These are phyloP conservation scores for Pleurotus ostreatus DNA, from an alignment of 768 basidiomycete species.

Conservation along the genomic window DNA sequence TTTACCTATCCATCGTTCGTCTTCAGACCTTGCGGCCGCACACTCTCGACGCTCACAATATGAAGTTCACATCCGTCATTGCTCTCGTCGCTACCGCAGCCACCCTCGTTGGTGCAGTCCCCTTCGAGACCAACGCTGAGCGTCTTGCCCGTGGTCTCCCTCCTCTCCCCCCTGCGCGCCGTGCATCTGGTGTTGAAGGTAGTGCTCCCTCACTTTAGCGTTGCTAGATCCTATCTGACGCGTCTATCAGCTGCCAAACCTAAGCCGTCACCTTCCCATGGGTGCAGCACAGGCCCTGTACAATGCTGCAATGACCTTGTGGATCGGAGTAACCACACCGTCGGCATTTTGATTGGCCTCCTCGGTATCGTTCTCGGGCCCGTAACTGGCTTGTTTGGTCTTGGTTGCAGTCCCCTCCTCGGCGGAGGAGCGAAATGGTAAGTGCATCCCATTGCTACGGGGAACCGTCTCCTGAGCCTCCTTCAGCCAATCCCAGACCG, in stretches of 20 bases:
- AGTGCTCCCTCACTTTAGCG: too few relatives aligned
- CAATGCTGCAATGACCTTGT: slow-evolving; percentile 41
- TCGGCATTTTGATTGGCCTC: slow-evolving; percentile 20
- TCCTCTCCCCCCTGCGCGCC: slow-evolving; percentile 41
- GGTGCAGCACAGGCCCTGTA: too few relatives aligned
- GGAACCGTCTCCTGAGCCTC: too few relatives aligned
- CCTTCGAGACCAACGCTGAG: slow-evolving; percentile 43
- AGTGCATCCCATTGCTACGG: too few relatives aligned
- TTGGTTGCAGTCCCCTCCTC: too few relatives aligned
- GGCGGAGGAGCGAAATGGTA: too few relatives aligned
- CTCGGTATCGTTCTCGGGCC: slow-evolving; percentile 26
- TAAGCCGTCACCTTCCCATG: slow-evolving; percentile 23
- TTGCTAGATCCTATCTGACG: not conserved
- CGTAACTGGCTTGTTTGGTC: slow-evolving; percentile 25
- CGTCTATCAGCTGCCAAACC: slow-evolving; percentile 29
- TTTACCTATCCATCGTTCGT: slow-evolving; percentile 11
- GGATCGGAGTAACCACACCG: too few relatives aligned
- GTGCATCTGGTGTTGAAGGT: slow-evolving; percentile 30
- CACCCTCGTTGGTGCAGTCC: slow-evolving; percentile 30
- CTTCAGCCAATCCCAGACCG: too few relatives aligned
- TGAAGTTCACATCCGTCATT: slow-evolving; percentile 38
- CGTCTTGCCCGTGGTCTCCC: slow-evolving; percentile 52
- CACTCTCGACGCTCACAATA: slow-evolving; percentile 15
- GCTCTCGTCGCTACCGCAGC: slow-evolving; percentile 34
- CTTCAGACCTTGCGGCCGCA: slow-evolving; percentile 11